phyloP scores from a whole-genome alignment of 306 rosid genomes.

The Begonia fuchsioides region DNA sequence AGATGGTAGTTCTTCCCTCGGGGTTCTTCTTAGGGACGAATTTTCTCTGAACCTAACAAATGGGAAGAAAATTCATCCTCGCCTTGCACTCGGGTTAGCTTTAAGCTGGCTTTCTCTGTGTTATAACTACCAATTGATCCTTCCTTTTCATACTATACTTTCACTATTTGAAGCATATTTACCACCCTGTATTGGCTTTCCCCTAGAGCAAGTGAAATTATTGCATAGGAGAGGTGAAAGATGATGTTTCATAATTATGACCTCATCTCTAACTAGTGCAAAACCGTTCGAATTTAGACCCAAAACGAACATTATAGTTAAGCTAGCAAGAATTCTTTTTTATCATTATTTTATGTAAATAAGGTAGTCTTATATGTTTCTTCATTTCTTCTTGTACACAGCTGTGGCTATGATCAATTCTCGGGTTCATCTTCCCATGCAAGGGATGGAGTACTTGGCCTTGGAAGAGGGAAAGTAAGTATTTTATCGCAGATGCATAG shows the following conservation, averaged over 20 bases:
- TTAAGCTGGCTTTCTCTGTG: conserved; percentile 2
- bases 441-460: conserved; percentile 75
- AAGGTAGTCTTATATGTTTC: neutral
- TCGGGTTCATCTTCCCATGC: conserved; percentile 53
- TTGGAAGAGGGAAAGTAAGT: conserved; percentile 79
- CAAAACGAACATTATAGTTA: no score
- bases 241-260: no score
- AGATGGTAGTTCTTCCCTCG: conserved; percentile 72
- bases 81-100: conserved; percentile 68
- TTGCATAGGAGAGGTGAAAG: no score
- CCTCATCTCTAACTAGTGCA: no score
- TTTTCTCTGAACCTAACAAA: conserved; percentile 50
- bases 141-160: no score
- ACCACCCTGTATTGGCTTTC: no score
- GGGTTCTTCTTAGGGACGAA: conserved; percentile 61
- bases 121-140: no score
- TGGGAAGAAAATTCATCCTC: conserved; percentile 44
- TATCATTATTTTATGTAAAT: no score
- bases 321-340: no score
- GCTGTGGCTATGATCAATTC: conserved; percentile 83
- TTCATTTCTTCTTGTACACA: conserved; percentile 15
- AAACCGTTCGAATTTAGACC: no score
- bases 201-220: no score
- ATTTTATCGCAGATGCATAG: conserved; percentile 56
- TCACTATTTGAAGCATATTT: no score